These are phyloP conservation scores for sorghum (Sorghum bicolor) DNA, from an alignment of 176 grass and related monocot species.

Conservation along the genomic window Sorghum_bicolor_NCBIv3 NC_012871.2:74982501-74983000, in stretches of 20 bases:
- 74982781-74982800: neutral
- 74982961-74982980: conserved; percentile 66
- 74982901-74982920: conserved; percentile 91
- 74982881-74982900: conserved; percentile 52
- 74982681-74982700: conserved; percentile 49
- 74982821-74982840: neutral
- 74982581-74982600: conserved; percentile 15
- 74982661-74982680: conserved; percentile 72
- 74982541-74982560: conserved; percentile 8
- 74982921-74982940: conserved; percentile 88
- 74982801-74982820: neutral
- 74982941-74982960: conserved; percentile 93
- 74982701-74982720: conserved; percentile 11
- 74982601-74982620: conserved; percentile 39
- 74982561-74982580: conserved; percentile 7
- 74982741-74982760: conserved; percentile 6
- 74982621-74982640: conserved; percentile 98
- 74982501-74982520: conserved; percentile 98
- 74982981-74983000: conserved; percentile 10
- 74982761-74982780: neutral
- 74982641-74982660: conserved; percentile 77
- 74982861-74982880: neutral
- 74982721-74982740: neutral
- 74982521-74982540: conserved; percentile 74
- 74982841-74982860: neutral